These are phyloP conservation scores for Phytophthora tubulina DNA, from an alignment of 352 stramenopile genomes.

Conservation along the genomic window DNA sequence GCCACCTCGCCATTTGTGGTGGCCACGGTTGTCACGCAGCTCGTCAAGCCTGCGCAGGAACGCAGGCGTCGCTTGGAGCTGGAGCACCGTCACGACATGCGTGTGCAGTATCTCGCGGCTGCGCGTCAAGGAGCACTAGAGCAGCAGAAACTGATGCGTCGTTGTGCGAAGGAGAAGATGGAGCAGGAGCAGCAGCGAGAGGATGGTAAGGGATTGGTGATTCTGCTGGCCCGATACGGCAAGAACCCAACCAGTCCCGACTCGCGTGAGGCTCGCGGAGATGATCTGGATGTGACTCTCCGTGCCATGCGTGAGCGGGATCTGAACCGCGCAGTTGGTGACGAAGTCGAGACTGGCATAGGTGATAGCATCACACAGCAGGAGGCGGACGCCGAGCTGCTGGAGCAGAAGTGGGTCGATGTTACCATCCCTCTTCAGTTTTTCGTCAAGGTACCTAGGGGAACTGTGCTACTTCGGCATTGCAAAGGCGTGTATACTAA, in stretches of 20 bases:
- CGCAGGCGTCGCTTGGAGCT: slow-evolving; percentile 60
- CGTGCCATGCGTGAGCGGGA: slow-evolving; percentile 30
- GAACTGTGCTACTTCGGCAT: not conserved
- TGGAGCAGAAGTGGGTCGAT: slow-evolving; percentile 74
- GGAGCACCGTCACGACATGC: slow-evolving; percentile 54
- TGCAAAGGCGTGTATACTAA: slow-evolving; percentile 7
- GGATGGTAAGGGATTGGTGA: slow-evolving; percentile 68
- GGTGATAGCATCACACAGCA: slow-evolving; percentile 24
- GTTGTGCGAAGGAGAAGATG: slow-evolving; percentile 68
- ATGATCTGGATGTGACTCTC: slow-evolving; percentile 31
- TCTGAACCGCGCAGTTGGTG: slow-evolving; percentile 34
- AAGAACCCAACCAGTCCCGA: slow-evolving; percentile 75
- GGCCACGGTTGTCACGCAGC: slow-evolving; percentile 69
- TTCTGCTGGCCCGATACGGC: slow-evolving; percentile 79
- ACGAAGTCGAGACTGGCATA: slow-evolving; percentile 28
- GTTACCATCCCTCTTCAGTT: slow-evolving; percentile 86
- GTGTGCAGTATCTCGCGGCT: slow-evolving; percentile 67
- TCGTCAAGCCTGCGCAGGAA: slow-evolving; percentile 75
- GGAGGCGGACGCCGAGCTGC: slow-evolving; percentile 31
- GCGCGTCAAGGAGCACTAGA: slow-evolving; percentile 63
- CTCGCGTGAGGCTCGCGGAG: slow-evolving; percentile 35
- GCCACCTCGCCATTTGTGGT: slow-evolving; percentile 79
- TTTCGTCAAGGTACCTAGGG: slow-evolving; percentile 69
- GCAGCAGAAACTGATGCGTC: slow-evolving; percentile 81
- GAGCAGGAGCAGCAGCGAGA: slow-evolving; percentile 53